Evolutionary conservation across 2,329 filamentous ascomycete genomes (phyloP).

Genomic region (Trichoderma sp.): DNA sequence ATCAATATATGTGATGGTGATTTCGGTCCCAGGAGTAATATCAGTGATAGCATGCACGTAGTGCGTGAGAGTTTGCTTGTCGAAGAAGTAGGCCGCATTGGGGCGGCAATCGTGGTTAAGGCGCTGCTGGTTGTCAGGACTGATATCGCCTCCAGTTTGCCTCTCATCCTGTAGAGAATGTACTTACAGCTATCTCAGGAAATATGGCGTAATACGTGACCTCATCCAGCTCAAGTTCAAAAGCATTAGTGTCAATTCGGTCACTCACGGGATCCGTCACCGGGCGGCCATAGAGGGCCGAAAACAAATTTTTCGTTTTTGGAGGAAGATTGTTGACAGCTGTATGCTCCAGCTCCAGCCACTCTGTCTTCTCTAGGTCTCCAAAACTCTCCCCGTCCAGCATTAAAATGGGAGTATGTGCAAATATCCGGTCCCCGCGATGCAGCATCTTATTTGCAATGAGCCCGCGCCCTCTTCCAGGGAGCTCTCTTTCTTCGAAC

Average conservation of each 20-base stretch:
- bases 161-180: neutral
- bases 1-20: constrained; percentile 43
- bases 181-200: constrained; percentile 22
- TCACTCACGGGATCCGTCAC: constrained; percentile 5
- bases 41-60: constrained; percentile 38
- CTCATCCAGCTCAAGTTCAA: neutral
- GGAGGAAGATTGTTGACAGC: constrained; percentile 18
- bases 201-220: constrained; percentile 7
- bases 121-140: constrained; percentile 29
- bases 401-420: constrained; percentile 20
- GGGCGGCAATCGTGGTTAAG: constrained; percentile 47
- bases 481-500: constrained; percentile 25
- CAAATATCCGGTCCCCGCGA: constrained; percentile 24
- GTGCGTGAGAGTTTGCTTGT: constrained; percentile 38
- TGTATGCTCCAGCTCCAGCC: neutral
- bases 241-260: constrained; percentile 21
- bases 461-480: constrained; percentile 27
- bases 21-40: constrained; percentile 42
- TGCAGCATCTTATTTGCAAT: constrained; percentile 27
- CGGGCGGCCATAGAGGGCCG: constrained; percentile 9
- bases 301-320: constrained; percentile 10
- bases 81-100: constrained; percentile 44
- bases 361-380: neutral
- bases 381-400: constrained; percentile 10
- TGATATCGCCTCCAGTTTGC: neutral